phyloP scores from a whole-genome alignment of 129 eudicot genomes.

The Helianthus annuus region HanXRQr2.0-SUNRISE NC_035440.2:46726571-46727070 shows the following conservation, averaged over 20 bases:
- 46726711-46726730: no score
- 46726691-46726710: no score
- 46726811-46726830: no score
- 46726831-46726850: no score
- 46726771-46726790: no score
- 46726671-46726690: no score
- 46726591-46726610: background rate
- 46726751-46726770: no score
- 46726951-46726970: conserved; percentile 10
- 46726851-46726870: background rate
- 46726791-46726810: no score
- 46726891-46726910: background rate
- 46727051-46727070: background rate
- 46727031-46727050: background rate
- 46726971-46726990: conserved; percentile 19
- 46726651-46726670: no score
- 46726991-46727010: conserved; percentile 18
- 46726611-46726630: no score
- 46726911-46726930: conserved; percentile 4
- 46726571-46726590: background rate
- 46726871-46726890: background rate
- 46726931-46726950: conserved; percentile 13
- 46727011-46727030: background rate
- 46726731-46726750: no score
- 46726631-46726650: no score